Conservation (phyloP, 2,329 filamentous ascomycete species). For the Sporothrix dimorphospora region DNA sequence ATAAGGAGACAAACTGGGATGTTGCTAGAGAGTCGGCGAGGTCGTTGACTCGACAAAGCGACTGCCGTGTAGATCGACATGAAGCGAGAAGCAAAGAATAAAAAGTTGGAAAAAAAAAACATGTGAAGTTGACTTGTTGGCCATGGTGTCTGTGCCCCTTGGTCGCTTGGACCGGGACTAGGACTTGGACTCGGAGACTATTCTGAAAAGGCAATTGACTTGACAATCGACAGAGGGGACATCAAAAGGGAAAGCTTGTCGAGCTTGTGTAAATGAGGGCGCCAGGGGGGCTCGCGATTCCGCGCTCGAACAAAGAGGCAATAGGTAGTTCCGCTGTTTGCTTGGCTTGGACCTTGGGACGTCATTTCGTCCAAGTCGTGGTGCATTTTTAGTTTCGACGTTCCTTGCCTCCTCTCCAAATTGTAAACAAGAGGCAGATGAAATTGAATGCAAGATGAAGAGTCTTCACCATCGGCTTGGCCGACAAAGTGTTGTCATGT, state of each 20-base stretch:
- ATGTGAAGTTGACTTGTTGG: background rate
- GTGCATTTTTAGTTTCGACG: background rate
- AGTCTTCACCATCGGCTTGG: background rate
- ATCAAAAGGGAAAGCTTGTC: background rate
- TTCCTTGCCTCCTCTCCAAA: background rate
- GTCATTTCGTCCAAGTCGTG: background rate
- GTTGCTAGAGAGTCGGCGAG: background rate
- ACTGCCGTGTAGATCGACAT: slow-evolving; percentile 10
- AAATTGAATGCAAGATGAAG: background rate
- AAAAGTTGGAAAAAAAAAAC: background rate
- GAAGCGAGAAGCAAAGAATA: background rate
- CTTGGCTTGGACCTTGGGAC: slow-evolving; percentile 1
- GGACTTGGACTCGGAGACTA: background rate
- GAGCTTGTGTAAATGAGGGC: background rate
- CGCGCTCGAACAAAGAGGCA: background rate
- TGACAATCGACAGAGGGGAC: background rate
- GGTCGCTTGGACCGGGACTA: background rate
- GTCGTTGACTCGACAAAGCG: background rate
- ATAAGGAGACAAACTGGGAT: background rate
- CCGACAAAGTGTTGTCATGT: background rate
- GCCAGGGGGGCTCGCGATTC: background rate
- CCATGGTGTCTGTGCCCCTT: background rate
- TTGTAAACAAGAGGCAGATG: background rate
- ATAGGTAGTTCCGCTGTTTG: background rate
- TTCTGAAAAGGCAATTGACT: background rate